Evolutionary conservation across 2,329 filamentous ascomycete species (phyloP).

Genomic region (Byssothecium circinans): DNA sequence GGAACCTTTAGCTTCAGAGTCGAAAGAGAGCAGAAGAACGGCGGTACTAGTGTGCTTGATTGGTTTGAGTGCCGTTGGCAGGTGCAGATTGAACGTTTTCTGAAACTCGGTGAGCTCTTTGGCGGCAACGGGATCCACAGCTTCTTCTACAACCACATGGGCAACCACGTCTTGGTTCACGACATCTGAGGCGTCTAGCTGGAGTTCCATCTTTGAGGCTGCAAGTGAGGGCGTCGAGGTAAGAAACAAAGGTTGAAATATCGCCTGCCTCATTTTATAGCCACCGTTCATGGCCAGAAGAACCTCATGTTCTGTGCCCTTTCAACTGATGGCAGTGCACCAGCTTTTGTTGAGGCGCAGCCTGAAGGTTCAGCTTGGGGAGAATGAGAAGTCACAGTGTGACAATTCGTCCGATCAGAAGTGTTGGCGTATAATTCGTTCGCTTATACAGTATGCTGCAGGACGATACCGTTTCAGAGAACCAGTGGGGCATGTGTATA

Average conservation of each 20-base stretch:
- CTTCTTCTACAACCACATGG: neutral
- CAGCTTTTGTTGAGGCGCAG: neutral
- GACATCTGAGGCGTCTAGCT: neutral
- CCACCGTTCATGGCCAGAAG: no score
- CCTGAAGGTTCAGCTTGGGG: no score
- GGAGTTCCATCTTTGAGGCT: no score
- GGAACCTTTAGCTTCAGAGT: constrained; percentile 1
- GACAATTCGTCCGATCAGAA: no score
- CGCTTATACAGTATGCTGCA: no score
- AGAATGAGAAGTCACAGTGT: no score
- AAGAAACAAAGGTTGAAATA: no score
- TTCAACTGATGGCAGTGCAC: neutral
- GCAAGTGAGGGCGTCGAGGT: neutral
- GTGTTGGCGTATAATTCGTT: no score
- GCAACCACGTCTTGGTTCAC: neutral
- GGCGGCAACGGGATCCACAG: no score
- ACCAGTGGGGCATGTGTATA: neutral
- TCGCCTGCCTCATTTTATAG: no score
- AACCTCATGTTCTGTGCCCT: no score
- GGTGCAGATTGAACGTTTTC: constrained; percentile 5
- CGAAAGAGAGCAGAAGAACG: constrained; percentile 14
- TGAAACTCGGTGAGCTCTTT: no score
- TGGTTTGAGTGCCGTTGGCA: constrained; percentile 7
- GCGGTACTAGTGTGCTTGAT: constrained; percentile 6
- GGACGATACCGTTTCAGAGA: neutral